A percentile compares a stretch with the other conserved stretches of the same genome.
These are phyloP conservation scores for Xylaria polymorpha DNA, from an alignment of 2,329 filamentous ascomycete genomes.

Conservation along the genomic window DNA sequence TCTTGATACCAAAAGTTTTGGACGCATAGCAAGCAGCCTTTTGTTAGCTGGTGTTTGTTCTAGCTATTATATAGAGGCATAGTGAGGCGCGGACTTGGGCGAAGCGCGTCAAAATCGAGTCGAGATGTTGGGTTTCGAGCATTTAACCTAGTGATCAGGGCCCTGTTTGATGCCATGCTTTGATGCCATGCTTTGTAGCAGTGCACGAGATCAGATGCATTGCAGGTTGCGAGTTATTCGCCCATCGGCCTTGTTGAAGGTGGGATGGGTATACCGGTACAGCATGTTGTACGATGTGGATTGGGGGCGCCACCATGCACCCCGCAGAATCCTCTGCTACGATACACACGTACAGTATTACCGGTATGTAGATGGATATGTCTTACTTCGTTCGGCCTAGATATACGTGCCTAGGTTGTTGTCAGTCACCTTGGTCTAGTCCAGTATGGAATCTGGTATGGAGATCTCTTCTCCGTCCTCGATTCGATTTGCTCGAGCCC, in stretches of 20 bases:
- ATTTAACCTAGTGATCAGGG: background rate
- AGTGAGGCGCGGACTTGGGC: background rate
- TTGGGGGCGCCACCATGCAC: background rate
- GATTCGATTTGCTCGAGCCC: no score
- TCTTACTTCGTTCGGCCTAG: background rate
- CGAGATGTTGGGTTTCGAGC: background rate
- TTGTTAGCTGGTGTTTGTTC: background rate
- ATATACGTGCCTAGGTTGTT: background rate
- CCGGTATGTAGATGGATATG: background rate
- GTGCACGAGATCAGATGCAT: background rate
- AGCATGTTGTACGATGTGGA: background rate
- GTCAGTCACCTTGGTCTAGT: background rate
- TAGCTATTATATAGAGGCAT: conserved; percentile 17
- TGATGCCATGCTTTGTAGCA: background rate
- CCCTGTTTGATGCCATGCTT: background rate
- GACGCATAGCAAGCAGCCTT: background rate
- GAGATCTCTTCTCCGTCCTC: background rate
- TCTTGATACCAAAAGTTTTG: conserved; percentile 13
- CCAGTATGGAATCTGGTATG: background rate
- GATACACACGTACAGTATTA: no score
- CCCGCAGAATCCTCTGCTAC: background rate
- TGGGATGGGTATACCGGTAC: no score
- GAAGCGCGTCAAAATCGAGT: conserved; percentile 1
- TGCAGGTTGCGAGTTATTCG: background rate
- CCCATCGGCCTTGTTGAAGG: background rate